These are phyloP conservation scores for Wickerhamomyces sp. DNA, from an alignment of 1,139 yeast species.

Conservation along the genomic window DNA sequence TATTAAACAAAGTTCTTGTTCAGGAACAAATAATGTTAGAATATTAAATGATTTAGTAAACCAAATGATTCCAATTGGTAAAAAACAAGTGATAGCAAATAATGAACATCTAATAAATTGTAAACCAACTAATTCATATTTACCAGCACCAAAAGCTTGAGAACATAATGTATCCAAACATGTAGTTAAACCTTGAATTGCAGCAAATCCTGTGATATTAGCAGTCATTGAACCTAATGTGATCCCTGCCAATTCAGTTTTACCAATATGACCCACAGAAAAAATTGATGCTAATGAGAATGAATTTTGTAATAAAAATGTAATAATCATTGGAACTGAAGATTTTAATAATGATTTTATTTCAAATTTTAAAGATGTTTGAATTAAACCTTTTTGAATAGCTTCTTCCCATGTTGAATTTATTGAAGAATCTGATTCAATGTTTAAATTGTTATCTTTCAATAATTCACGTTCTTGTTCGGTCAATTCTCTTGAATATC, in stretches of 20 bases:
- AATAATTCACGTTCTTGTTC: conserved; percentile 19
- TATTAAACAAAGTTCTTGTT: conserved; percentile 18
- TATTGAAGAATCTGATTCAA: conserved; percentile 9
- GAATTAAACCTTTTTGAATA: conserved; percentile 16
- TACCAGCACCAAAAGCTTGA: conserved; percentile 45
- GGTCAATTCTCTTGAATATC: conserved; percentile 10
- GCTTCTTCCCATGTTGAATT: conserved; percentile 23
- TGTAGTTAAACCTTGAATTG: conserved; percentile 51
- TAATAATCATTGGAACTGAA: conserved; percentile 42
- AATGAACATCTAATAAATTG: conserved; percentile 39
- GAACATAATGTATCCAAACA: conserved; percentile 49
- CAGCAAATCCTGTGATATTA: conserved; percentile 43
- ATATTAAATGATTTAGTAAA: conserved; percentile 11
- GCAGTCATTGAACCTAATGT: conserved; percentile 37
- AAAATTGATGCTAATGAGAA: conserved; percentile 45
- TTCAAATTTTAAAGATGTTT: conserved; percentile 17
- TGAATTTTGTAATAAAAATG: conserved; percentile 46
- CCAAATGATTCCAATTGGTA: conserved; percentile 37
- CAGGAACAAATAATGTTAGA: conserved; percentile 18
- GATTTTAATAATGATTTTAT: conserved; percentile 20
- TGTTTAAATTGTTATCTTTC: conserved; percentile 14
- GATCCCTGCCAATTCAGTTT: conserved; percentile 43
- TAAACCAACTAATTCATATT: conserved; percentile 35
- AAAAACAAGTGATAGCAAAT: conserved; percentile 32
- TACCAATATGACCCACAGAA: conserved; percentile 46